A percentile compares a stretch with the other conserved stretches of the same genome.
These are phyloP conservation scores for Pichia sp. DNA, from an alignment of 1,139 yeast genomes.

Conservation along the genomic window DNA sequence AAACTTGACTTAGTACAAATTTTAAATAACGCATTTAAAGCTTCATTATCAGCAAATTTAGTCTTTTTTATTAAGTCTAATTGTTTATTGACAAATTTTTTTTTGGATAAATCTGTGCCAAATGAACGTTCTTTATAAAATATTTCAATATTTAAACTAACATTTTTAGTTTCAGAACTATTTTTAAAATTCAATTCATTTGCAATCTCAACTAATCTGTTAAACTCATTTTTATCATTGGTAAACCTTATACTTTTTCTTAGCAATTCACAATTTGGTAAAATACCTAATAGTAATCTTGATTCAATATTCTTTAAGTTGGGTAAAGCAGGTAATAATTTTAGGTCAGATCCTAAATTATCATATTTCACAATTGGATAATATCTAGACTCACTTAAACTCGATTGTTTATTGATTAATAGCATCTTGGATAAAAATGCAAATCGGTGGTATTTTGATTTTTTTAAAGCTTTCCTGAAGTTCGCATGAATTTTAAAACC, in stretches of 20 bases:
- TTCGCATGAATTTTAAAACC: conserved; percentile 12
- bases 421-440: conserved; percentile 9
- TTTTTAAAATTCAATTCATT: conserved; percentile 14
- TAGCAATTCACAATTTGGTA: conserved; percentile 20
- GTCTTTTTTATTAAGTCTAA: conserved; percentile 5
- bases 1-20: conserved; percentile 12
- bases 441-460: conserved; percentile 12
- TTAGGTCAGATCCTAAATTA: conserved; percentile 8
- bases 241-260: conserved; percentile 18
- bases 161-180: conserved; percentile 8
- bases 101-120: conserved; percentile 7
- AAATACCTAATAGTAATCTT: conserved; percentile 21
- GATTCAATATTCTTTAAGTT: conserved; percentile 19
- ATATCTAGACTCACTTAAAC: conserved; percentile 3
- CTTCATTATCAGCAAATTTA: conserved; percentile 6
- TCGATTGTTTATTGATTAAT: conserved; percentile 3
- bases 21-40: conserved; percentile 12
- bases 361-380: conserved; percentile 12
- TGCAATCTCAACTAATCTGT: conserved; percentile 14
- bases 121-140: conserved; percentile 20
- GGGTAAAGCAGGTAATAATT: conserved; percentile 15
- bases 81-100: conserved; percentile 9
- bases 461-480: conserved; percentile 7
- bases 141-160: conserved; percentile 16
- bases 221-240: conserved; percentile 15